Evolutionary conservation across 805 yeast species (phyloP).

Genomic region (Saccharomyces eubayanus): DNA sequence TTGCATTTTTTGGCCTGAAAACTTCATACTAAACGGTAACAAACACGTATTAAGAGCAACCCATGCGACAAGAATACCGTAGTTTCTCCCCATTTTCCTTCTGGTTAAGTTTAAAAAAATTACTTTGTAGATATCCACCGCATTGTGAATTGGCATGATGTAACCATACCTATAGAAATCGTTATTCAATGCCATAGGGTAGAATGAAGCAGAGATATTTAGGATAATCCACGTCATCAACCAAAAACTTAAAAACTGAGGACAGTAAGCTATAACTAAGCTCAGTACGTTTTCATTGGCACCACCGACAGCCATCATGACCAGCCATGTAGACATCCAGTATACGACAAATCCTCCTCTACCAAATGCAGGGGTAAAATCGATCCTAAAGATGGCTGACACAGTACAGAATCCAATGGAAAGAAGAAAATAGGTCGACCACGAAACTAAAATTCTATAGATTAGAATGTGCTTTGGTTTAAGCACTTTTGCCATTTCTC

Average conservation of each 20-base stretch:
- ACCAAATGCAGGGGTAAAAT: slow-evolving; percentile 52
- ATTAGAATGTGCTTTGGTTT: slow-evolving; percentile 39
- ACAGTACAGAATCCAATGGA: slow-evolving; percentile 53
- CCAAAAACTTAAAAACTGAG: slow-evolving; percentile 67
- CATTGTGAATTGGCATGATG: slow-evolving; percentile 61
- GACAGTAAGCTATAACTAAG: slow-evolving; percentile 42
- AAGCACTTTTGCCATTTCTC: slow-evolving; percentile 38
- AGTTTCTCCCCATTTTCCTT: slow-evolving; percentile 50
- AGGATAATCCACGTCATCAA: slow-evolving; percentile 58
- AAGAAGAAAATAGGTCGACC: slow-evolving; percentile 46
- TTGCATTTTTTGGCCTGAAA: slow-evolving; percentile 35
- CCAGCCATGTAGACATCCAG: slow-evolving; percentile 61
- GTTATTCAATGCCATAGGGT: slow-evolving; percentile 53
- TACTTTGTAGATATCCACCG: slow-evolving; percentile 53
- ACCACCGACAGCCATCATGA: slow-evolving; percentile 72
- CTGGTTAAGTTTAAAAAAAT: slow-evolving; percentile 49
- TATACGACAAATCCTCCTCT: slow-evolving; percentile 62
- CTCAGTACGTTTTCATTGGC: slow-evolving; percentile 59
- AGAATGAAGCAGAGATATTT: slow-evolving; percentile 62
- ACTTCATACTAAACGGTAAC: slow-evolving; percentile 39
- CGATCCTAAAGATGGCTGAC: slow-evolving; percentile 60
- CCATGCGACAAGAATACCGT: slow-evolving; percentile 57
- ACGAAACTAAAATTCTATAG: slow-evolving; percentile 45
- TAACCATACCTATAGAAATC: slow-evolving; percentile 57
- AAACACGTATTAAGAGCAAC: slow-evolving; percentile 39